Conservation (phyloP, 1,284 basidiomycete species). For the Pisolithus thermaeus region DNA sequence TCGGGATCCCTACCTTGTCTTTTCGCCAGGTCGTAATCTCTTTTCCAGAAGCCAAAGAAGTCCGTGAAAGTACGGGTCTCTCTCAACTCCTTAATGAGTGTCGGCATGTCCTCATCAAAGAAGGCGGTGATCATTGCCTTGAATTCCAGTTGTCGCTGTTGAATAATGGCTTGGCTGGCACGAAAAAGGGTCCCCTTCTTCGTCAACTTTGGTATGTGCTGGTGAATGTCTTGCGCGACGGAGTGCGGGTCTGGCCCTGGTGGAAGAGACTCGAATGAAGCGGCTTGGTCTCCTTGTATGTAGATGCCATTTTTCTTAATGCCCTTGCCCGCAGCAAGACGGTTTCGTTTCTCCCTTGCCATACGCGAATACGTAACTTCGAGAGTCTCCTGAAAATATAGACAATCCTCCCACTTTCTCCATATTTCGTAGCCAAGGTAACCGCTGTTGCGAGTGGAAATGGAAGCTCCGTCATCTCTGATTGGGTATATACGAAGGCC, state of each 20-base stretch:
- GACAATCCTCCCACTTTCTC: conserved; percentile 75
- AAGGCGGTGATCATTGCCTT: conserved; percentile 51
- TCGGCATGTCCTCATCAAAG: conserved; percentile 55
- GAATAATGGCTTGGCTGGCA: conserved; percentile 58
- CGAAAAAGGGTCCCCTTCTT: conserved; percentile 70
- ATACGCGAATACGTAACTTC: conserved; percentile 58
- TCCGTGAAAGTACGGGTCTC: conserved; percentile 54
- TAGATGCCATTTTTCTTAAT: conserved; percentile 71
- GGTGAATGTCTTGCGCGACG: conserved; percentile 60
- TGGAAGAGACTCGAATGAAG: conserved; percentile 77
- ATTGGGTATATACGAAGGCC: conserved; percentile 58
- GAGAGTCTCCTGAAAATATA: conserved; percentile 64
- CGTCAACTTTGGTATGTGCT: conserved; percentile 58
- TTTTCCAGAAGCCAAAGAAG: conserved; percentile 72
- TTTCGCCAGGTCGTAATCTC: conserved; percentile 56
- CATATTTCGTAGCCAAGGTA: conserved; percentile 63
- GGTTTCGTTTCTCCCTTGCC: conserved; percentile 57
- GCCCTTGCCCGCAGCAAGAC: conserved; percentile 64
- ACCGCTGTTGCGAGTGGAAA: conserved; percentile 26
- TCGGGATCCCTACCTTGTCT: conserved; percentile 26
- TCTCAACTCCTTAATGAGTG: conserved; percentile 59
- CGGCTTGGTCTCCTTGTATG: conserved; percentile 57
- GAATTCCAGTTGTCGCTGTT: conserved; percentile 57
- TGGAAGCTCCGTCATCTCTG: conserved; percentile 35
- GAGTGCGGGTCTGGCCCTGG: conserved; percentile 72